Conservation (phyloP, 2,329 filamentous ascomycete species). For the Fonsecaea pedrosoi region DNA sequence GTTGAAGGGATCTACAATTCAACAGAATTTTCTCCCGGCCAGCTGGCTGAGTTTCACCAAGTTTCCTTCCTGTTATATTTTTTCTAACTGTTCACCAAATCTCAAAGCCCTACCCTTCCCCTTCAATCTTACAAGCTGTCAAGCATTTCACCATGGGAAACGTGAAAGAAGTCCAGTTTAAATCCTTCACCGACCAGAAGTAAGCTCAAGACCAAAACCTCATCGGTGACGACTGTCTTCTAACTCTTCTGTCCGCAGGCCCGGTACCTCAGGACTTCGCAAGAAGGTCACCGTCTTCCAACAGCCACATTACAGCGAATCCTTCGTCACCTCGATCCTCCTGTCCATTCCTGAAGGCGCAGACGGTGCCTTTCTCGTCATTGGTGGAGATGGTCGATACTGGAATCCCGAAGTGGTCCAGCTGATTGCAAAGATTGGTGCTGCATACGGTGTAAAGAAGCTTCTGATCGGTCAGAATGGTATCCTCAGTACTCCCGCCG, state of each 20-base stretch:
- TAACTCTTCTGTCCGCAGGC: constrained; percentile 39
- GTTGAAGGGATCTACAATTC: constrained; percentile 9
- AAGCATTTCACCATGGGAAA: constrained; percentile 14
- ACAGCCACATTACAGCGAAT: constrained; percentile 91
- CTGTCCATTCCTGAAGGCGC: constrained; percentile 95
- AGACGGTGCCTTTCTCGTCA: constrained; percentile 87
- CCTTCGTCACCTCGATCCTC: constrained; percentile 92
- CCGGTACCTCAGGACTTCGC: constrained; percentile 84
- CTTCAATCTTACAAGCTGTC: background rate
- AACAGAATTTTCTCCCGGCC: background rate
- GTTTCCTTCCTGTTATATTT: constrained; percentile 1
- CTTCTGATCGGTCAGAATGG: constrained; percentile 94
- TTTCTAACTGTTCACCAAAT: background rate
- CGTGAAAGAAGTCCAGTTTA: constrained; percentile 78
- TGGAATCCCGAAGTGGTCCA: constrained; percentile 98
- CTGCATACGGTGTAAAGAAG: constrained; percentile 98
- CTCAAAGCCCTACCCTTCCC: background rate
- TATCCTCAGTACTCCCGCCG: constrained; percentile 94
- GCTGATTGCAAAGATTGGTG: constrained; percentile 94
- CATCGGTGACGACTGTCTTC: constrained; percentile 19
- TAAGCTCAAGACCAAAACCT: constrained; percentile 58
- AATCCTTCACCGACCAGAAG: constrained; percentile 96
- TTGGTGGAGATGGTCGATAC: constrained; percentile 95
- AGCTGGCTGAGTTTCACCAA: background rate
- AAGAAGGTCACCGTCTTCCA: constrained; percentile 99